phyloP scores from a whole-genome alignment of 371 early-diverging fungal genomes.

The Apophysomyces elegans region DNA sequence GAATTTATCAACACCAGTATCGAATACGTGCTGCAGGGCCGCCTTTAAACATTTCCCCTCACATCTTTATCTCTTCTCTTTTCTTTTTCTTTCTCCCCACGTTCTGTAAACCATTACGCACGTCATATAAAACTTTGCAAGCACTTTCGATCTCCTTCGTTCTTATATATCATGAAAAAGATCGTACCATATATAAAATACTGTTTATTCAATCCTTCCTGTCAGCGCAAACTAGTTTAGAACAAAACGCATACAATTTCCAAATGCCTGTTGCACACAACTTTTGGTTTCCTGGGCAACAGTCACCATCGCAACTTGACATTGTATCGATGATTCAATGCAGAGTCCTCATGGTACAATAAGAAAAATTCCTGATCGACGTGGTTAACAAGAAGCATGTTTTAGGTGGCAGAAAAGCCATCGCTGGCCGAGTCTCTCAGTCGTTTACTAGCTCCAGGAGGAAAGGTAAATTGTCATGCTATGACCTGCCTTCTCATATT shows the following conservation, averaged over 20 bases:
- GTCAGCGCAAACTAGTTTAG: no score
- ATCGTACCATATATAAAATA: no score
- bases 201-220: no score
- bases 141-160: conserved; percentile 6
- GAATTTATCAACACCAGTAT: conserved; percentile 90
- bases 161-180: neutral
- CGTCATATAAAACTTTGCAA: neutral
- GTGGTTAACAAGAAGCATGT: neutral
- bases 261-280: no score
- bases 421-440: conserved; percentile 72
- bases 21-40: conserved; percentile 65
- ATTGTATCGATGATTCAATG: conserved; percentile 17
- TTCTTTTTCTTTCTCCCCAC: neutral
- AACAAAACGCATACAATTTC: no score
- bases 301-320: neutral
- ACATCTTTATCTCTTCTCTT: conserved; percentile 9
- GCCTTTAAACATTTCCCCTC: conserved; percentile 32
- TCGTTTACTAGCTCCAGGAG: conserved; percentile 53
- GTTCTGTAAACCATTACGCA: conserved; percentile 6
- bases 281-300: neutral
- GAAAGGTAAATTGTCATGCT: conserved; percentile 30
- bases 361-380: neutral
- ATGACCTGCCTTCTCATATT: neutral
- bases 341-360: conserved; percentile 25
- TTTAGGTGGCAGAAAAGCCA: conserved; percentile 78